phyloP scores from a whole-genome alignment of 2,329 filamentous ascomycete species.

The Talaromyces sp. region DNA sequence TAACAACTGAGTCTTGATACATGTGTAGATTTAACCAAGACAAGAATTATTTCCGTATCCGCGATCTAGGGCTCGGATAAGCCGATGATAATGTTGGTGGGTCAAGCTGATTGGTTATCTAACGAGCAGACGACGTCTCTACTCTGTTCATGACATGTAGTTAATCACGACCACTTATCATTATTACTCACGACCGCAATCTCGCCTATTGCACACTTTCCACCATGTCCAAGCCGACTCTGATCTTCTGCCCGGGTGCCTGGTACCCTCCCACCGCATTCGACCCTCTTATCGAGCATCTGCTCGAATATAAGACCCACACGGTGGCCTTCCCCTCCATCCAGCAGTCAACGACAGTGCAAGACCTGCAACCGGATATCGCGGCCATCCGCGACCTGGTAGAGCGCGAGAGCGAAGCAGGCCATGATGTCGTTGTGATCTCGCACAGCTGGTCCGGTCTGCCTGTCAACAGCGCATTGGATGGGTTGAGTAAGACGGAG shows the following conservation, averaged over 20 bases:
- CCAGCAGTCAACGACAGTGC: conserved; percentile 18
- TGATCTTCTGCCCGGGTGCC: conserved; percentile 27
- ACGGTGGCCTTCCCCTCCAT: conserved; percentile 24
- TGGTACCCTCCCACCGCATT: conserved; percentile 28
- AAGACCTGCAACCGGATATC: conserved; percentile 25
- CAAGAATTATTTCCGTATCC: not conserved
- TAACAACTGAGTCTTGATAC: not conserved
- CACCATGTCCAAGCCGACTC: conserved; percentile 21
- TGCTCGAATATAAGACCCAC: conserved; percentile 17
- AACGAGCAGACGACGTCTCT: not conserved
- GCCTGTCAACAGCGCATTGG: conserved; percentile 30
- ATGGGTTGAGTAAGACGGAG: conserved; percentile 19
- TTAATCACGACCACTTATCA: not conserved
- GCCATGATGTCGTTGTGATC: conserved; percentile 26
- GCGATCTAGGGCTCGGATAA: not conserved
- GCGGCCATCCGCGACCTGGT: conserved; percentile 27
- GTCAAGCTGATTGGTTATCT: not conserved
- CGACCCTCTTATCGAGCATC: conserved; percentile 18
- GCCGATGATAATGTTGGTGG: not conserved
- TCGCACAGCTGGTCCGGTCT: conserved; percentile 34
- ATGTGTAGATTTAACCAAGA: not conserved
- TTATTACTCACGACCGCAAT: too few relatives aligned
- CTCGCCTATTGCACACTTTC: not conserved
- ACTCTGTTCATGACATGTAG: not conserved
- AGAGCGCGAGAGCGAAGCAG: conserved; percentile 22